A percentile compares a stretch with the other conserved stretches of the same genome.
Evolutionary conservation across 2,329 filamentous ascomycete genomes (phyloP).

Genomic region (Cladophialophora chaetospira): DNA sequence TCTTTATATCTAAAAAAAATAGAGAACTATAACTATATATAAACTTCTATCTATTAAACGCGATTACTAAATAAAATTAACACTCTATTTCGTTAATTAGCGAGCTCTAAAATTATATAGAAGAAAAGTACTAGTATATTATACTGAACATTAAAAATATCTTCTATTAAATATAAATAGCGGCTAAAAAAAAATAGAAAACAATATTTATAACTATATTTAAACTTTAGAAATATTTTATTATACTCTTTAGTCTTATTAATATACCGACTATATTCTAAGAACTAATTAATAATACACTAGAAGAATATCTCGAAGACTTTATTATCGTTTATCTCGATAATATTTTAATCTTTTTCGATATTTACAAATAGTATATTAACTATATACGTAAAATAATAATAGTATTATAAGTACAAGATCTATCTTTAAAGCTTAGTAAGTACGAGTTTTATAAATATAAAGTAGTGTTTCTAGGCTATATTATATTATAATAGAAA

Average conservation of each 20-base stretch:
- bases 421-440: not conserved
- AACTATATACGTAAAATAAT: not conserved
- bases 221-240: conserved; percentile 13
- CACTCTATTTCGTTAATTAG: not conserved
- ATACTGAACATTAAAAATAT: not conserved
- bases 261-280: not conserved
- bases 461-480: not conserved
- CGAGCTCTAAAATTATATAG: not conserved
- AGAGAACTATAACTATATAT: not conserved
- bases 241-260: not conserved
- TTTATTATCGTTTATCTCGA: not conserved
- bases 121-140: not conserved
- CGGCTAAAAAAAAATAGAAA: conserved; percentile 29
- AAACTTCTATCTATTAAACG: not conserved
- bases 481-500: not conserved
- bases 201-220: conserved; percentile 23
- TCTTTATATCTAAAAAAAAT: not conserved
- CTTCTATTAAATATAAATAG: conserved; percentile 23
- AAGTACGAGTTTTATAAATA: not conserved
- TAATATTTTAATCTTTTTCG: not conserved
- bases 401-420: not conserved
- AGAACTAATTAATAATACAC: not conserved
- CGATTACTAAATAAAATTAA: not conserved
- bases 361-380: not conserved
- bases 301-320: not conserved